These are phyloP conservation scores for Arthroderma uncinatum DNA, from an alignment of 2,329 filamentous ascomycete genomes.

Conservation along the genomic window DNA sequence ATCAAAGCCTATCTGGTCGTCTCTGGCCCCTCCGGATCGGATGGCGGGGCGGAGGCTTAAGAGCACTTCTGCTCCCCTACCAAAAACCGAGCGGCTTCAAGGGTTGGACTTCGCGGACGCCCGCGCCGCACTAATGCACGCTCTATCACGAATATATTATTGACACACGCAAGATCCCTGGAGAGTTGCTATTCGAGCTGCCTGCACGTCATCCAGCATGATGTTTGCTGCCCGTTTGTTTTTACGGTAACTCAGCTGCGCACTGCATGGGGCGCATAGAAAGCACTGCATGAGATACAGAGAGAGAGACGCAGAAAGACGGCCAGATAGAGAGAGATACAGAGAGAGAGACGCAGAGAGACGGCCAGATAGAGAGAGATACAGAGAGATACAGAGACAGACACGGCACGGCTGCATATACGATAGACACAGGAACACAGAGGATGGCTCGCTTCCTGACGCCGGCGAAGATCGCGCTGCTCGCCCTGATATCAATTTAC, in stretches of 20 bases:
- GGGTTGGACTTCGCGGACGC: background rate
- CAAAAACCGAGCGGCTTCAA: no score
- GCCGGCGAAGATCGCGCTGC: slow-evolving; percentile 74
- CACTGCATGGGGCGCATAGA: no score
- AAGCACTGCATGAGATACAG: no score
- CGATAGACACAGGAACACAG: no score
- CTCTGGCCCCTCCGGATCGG: no score
- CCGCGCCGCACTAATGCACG: background rate
- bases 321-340: background rate
- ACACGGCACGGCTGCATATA: background rate
- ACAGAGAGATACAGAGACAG: background rate
- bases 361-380: background rate
- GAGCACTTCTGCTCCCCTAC: no score
- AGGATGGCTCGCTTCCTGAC: slow-evolving; percentile 72
- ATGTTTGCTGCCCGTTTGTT: background rate
- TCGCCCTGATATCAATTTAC: slow-evolving; percentile 74
- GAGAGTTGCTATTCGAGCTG: background rate
- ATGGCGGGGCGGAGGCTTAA: no score
- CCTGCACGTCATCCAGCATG: background rate
- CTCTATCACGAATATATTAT: background rate
- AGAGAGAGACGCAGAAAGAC: background rate
- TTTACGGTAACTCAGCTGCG: background rate
- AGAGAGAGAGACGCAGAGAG: background rate
- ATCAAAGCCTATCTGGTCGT: no score
- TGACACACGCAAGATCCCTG: no score